Base-by-base conservation (phyloP, 2,329 filamentous ascomycete genomes). In the Verticillium albo-atrum region DNA sequence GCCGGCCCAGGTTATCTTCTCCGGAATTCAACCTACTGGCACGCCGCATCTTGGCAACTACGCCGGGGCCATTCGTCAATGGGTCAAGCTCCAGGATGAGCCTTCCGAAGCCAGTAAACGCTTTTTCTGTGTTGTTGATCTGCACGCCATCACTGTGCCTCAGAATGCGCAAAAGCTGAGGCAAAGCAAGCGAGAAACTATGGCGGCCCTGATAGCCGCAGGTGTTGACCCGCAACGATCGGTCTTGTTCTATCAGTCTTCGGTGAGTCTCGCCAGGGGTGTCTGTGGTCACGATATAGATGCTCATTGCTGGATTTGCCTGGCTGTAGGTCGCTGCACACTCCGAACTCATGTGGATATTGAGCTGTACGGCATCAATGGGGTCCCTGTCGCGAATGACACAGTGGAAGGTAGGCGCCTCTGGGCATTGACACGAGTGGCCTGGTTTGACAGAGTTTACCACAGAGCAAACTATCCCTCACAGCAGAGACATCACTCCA, bases 361-460 rank as follows among this genome's bases (percentile, higher is more conserved):
- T 99, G 62, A 94, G 91, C 70, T 97, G 93, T 65, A 90, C 90
- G 57, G 91, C 95, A 26, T 94, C 91, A 5, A 92, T 95, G 74
- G 95, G 95, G 42, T 96, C 97, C 75, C 79, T 99, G n/a, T 89
- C 89, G 10, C 83, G 95, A n/a, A 99, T 99, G 95, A 98, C 95
- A 28, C 95, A 98, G 74, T 99, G 95, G 93, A 99, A 99, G 87
- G 92, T 91, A 60, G 55, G 69, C 63, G 26, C 25, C 9, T 20
- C 12, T 50, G 12, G 9, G 42, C 42, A 1, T 3, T 3, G 17
- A 23, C 20, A 10, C 4, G n/a, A 25, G 20, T 20, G n/a, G 15
- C 2, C 10, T 50, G n/a, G 20, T 12, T 20, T 50, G 42, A 25
- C 56, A 54, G 47, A 54, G 12, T 12, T 27, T 7, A 14, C 20